These are phyloP conservation scores for Sporisorium exsertum DNA, from an alignment of 1,284 basidiomycete species.

Conservation along the genomic window DNA sequence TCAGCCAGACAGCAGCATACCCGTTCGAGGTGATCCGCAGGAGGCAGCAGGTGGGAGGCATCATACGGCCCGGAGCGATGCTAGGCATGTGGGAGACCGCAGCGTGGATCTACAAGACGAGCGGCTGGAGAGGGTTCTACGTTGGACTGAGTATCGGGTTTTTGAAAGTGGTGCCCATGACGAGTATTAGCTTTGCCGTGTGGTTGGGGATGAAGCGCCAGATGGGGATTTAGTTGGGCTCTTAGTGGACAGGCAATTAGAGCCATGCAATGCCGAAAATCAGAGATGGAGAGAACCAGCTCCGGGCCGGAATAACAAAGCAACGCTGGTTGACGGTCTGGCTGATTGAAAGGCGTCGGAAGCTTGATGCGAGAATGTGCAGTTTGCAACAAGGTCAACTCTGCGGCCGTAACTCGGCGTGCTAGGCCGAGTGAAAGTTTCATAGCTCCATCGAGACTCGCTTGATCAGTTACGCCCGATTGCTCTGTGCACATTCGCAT, in stretches of 20 bases:
- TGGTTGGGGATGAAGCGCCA: conserved; percentile 68
- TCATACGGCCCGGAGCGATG: conserved; percentile 62
- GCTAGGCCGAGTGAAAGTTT: too few relatives aligned
- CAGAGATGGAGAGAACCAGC: too few relatives aligned
- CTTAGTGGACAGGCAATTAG: too few relatives aligned
- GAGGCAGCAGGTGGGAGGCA: conserved; percentile 91
- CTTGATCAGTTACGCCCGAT: too few relatives aligned
- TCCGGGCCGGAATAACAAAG: neutral
- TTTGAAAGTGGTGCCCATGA: conserved; percentile 97
- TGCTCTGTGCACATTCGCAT: too few relatives aligned
- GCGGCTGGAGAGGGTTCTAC: conserved; percentile 90
- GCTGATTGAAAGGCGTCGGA: neutral
- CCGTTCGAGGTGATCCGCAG: conserved; percentile 94
- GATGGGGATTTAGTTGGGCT: conserved; percentile 56
- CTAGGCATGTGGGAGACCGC: conserved; percentile 64
- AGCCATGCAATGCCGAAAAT: too few relatives aligned
- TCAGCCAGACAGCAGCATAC: conserved; percentile 91
- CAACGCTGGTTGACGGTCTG: neutral
- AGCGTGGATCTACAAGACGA: conserved; percentile 76
- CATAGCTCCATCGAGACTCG: too few relatives aligned
- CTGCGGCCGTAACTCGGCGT: too few relatives aligned
- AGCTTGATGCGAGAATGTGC: neutral
- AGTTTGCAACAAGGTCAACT: too few relatives aligned
- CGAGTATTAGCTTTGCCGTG: conserved; percentile 70
- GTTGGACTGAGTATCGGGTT: conserved; percentile 93